Evolutionary conservation across 345 rosid genomes (phyloP), one percentile per base, ranked within the genome.

Genomic region (Abelmoschus esculentus): DNA sequence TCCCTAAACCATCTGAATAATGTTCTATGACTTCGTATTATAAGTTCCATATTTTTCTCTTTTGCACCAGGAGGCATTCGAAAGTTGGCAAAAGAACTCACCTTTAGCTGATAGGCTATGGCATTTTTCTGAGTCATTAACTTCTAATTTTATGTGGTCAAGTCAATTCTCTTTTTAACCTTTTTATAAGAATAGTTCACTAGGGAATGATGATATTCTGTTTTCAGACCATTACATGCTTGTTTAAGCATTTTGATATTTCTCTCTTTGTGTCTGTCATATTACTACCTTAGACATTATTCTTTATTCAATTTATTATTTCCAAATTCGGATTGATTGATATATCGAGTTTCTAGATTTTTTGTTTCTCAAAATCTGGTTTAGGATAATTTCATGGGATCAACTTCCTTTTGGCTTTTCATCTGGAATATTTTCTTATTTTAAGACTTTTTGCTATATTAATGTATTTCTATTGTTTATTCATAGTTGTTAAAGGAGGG

Each of bases 401-500:
- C 12, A 49, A 49, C 58, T 29, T 49, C 40, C 3, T 36, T 32
- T 65, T 26, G 32, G 19, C 62, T 52, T 76, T 52, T 61, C 63
- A 53, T 38, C 26, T 83, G 31, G 59, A 56, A 38, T 26, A 40
- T 1, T 72, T 56, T 64, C 15, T 34, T 26, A 36, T 38, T 18
- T 32, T 50, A 47, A 26, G 61, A 53, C 56, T 8, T 44, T 57
- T 14, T 8, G 5, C 22, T 42, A 7, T 38, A 22, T 28, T 40
- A 28, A 42, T 26, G 42, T 15, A 47, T 14, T 69, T 55, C 19
- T 34, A 19, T 71, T 64, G 63, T 74, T 29, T 29, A 59, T 72
- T 78, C 58, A 59, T 77, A 96, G 98, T 78, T 96, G 74, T 77
- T 96, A 86, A 97, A 92, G 79, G 98, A 95, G 80, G 91, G 91